Evolutionary conservation across 2,329 filamentous ascomycete genomes (phyloP).

Genomic region (Hymenoscyphus repandus): DNA sequence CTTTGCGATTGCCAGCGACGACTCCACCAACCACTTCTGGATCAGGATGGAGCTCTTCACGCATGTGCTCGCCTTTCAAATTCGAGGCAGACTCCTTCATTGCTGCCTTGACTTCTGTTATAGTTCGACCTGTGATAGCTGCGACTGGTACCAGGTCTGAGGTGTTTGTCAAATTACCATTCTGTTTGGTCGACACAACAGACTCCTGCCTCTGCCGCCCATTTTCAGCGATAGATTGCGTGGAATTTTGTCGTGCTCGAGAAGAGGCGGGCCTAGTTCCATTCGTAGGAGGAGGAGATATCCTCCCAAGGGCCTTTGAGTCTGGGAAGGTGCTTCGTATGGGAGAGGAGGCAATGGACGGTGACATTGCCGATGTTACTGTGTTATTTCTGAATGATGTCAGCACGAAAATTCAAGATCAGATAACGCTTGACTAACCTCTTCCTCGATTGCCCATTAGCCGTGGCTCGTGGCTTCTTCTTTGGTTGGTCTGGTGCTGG

Average conservation of each 20-base stretch:
- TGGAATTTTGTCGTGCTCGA: conserved; percentile 71
- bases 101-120: conserved; percentile 45
- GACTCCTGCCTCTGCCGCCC: conserved; percentile 51
- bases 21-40: conserved; percentile 24
- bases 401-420: conserved; percentile 9
- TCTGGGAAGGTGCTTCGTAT: conserved; percentile 66
- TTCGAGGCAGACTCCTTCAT: conserved; percentile 44
- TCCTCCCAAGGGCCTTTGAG: conserved; percentile 43
- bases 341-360: conserved; percentile 70
- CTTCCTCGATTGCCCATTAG: conserved; percentile 71
- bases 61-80: conserved; percentile 29
- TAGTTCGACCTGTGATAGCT: conserved; percentile 28
- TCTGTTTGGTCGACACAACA: conserved; percentile 56
- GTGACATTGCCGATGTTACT: conserved; percentile 52
- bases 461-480: conserved; percentile 65
- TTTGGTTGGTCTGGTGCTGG: conserved; percentile 58
- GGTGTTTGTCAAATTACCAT: conserved; percentile 39
- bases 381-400: conserved; percentile 38
- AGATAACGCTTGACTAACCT: conserved; percentile 49
- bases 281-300: conserved; percentile 55
- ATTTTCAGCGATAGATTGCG: conserved; percentile 53
- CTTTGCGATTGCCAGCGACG: conserved; percentile 37
- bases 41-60: conserved; percentile 33
- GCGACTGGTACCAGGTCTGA: conserved; percentile 29
- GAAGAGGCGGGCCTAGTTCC: conserved; percentile 58